phyloP scores from a whole-genome alignment of 2,329 filamentous ascomycete genomes.

The Penicillium expansum region DNA sequence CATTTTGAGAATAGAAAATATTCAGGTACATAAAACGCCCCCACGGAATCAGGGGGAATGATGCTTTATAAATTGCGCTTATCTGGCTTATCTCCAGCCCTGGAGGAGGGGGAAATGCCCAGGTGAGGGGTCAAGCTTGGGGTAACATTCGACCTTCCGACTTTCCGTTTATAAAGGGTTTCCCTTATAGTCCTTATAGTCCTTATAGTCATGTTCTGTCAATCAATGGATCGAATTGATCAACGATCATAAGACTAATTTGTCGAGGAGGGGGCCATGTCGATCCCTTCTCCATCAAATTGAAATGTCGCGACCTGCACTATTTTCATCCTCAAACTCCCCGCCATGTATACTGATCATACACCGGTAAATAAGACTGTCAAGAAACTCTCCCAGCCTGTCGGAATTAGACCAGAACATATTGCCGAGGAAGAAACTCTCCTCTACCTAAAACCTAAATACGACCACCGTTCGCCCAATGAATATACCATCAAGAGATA shows the following conservation, averaged over 20 bases:
- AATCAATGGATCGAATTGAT: not conserved
- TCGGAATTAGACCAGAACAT: constrained; percentile 26
- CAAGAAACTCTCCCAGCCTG: constrained; percentile 2
- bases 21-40: not conserved
- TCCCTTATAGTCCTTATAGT: not conserved
- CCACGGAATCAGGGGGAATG: not conserved
- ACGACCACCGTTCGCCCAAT: too few relatives aligned
- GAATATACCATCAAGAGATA: too few relatives aligned
- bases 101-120: not conserved
- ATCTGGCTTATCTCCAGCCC: constrained; percentile 1
- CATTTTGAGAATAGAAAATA: not conserved
- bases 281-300: too few relatives aligned
- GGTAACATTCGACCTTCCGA: not conserved
- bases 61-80: not conserved
- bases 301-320: not conserved
- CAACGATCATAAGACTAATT: not conserved
- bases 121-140: constrained; percentile 1
- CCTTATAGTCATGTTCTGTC: not conserved
- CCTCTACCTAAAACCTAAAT: constrained; percentile 22
- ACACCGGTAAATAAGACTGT: not conserved
- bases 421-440: constrained; percentile 23
- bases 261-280: too few relatives aligned
- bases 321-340: not conserved
- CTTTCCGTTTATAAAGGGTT: not conserved
- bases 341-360: not conserved